These are phyloP conservation scores for Pythium aquatile DNA, from an alignment of 352 stramenopile genomes.

Conservation along the genomic window DNA sequence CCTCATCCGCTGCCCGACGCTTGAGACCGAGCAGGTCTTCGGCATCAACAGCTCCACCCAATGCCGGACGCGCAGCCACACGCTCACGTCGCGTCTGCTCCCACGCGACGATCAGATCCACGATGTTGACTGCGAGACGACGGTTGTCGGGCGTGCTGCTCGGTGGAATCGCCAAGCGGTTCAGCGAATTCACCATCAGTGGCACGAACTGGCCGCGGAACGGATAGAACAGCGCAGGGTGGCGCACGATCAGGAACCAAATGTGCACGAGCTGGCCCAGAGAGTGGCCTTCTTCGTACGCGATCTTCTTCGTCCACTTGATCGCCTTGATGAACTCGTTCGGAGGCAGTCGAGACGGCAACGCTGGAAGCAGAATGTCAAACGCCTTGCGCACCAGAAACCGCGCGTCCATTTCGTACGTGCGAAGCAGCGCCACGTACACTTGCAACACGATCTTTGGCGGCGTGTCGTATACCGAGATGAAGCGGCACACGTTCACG, in stretches of 20 bases:
- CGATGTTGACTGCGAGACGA: slow-evolving; percentile 91
- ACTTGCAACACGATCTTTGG: slow-evolving; percentile 97
- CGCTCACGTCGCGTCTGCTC: slow-evolving; percentile 84
- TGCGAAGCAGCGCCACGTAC: slow-evolving; percentile 93
- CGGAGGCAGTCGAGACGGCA: slow-evolving; percentile 86
- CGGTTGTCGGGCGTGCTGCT: slow-evolving; percentile 93
- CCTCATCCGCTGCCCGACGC: slow-evolving; percentile 1
- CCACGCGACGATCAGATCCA: slow-evolving; percentile 97
- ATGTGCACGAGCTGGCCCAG: slow-evolving; percentile 96
- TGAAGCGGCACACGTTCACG: slow-evolving; percentile 96
- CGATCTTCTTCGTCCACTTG: slow-evolving; percentile 97
- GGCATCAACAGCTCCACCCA: background rate
- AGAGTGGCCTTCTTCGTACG: slow-evolving; percentile 96
- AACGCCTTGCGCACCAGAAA: slow-evolving; percentile 94
- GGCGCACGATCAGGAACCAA: slow-evolving; percentile 95
- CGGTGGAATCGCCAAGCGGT: slow-evolving; percentile 92
- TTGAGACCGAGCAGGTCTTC: slow-evolving; percentile 10
- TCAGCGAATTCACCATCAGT: slow-evolving; percentile 96
- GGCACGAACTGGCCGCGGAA: slow-evolving; percentile 93
- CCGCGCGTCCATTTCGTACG: slow-evolving; percentile 93
- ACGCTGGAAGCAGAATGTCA: slow-evolving; percentile 93
- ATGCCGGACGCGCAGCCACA: slow-evolving; percentile 28
- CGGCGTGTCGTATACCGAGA: slow-evolving; percentile 95
- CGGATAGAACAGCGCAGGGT: slow-evolving; percentile 92
- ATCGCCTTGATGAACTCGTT: slow-evolving; percentile 96